phyloP scores from a whole-genome alignment of 208 protist species.

The Acanthamoeba lenticulata region DNA sequence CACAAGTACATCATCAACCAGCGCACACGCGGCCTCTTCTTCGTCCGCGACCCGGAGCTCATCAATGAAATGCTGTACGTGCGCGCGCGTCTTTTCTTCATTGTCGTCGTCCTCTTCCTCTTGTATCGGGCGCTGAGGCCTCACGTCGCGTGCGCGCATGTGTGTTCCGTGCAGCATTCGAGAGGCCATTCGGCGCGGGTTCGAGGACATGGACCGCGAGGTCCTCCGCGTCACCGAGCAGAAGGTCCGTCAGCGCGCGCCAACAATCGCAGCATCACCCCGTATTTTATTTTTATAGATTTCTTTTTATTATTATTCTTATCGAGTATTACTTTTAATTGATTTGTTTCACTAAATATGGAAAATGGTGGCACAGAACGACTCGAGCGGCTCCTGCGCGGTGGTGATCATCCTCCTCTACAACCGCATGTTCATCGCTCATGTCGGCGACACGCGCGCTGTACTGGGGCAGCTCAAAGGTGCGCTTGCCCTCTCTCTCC shows the following conservation, averaged over 20 bases:
- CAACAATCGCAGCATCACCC: no score
- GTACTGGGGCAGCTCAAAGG: neutral
- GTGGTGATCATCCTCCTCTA: neutral
- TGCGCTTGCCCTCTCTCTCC: neutral
- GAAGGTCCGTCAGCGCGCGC: no score
- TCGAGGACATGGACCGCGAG: neutral
- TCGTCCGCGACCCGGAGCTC: neutral
- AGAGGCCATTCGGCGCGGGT: neutral
- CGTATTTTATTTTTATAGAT: no score
- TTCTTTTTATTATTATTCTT: neutral
- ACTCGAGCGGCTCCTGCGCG: neutral
- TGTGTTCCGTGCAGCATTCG: neutral
- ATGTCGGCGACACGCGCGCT: neutral
- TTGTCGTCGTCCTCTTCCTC: neutral
- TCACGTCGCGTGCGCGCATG: neutral
- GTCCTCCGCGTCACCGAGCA: neutral
- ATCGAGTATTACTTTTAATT: neutral
- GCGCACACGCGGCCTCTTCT: slow-evolving; percentile 2
- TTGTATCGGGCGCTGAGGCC: neutral
- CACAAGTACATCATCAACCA: slow-evolving; percentile 26
- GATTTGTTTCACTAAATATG: neutral
- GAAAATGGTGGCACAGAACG: neutral
- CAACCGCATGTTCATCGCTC: neutral
- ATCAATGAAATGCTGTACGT: slow-evolving; percentile 1
- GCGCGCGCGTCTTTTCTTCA: neutral